phyloP scores from a whole-genome alignment of 192 early-diverging fungal genomes.

The Phycomyces blakesleeanus region DNA sequence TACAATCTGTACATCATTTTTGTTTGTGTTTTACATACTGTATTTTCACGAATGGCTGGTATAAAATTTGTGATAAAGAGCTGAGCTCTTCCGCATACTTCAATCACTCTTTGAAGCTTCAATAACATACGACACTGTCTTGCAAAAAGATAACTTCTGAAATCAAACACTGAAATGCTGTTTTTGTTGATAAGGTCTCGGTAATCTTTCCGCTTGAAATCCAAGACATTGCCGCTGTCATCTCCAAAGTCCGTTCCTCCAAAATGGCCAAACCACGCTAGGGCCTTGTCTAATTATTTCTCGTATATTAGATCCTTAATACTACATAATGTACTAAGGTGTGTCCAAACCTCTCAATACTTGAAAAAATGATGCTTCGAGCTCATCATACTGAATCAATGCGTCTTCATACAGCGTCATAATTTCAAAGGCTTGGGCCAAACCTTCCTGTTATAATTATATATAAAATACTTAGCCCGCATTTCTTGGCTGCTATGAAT shows the following conservation, averaged over 20 bases:
- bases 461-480: neutral
- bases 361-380: conserved; percentile 94
- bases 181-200: conserved; percentile 87
- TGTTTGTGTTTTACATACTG: conserved; percentile 36
- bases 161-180: conserved; percentile 91
- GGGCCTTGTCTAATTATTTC: conserved; percentile 57
- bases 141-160: conserved; percentile 92
- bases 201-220: conserved; percentile 77
- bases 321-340: neutral
- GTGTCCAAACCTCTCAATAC: conserved; percentile 62
- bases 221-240: conserved; percentile 80
- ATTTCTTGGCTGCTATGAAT: neutral
- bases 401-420: conserved; percentile 88
- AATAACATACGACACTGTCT: conserved; percentile 82
- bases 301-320: neutral
- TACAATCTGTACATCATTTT: neutral
- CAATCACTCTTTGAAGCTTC: conserved; percentile 57
- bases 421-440: conserved; percentile 82
- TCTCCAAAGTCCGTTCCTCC: conserved; percentile 84
- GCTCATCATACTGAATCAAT: conserved; percentile 92
- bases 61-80: conserved; percentile 72
- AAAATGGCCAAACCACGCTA: conserved; percentile 93
- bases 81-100: conserved; percentile 68
- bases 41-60: conserved; percentile 66
- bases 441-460: conserved; percentile 57